These are phyloP conservation scores for Ceratorhiza oryzae-sativae DNA, from an alignment of 1,284 basidiomycete species.

Conservation along the genomic window DNA sequence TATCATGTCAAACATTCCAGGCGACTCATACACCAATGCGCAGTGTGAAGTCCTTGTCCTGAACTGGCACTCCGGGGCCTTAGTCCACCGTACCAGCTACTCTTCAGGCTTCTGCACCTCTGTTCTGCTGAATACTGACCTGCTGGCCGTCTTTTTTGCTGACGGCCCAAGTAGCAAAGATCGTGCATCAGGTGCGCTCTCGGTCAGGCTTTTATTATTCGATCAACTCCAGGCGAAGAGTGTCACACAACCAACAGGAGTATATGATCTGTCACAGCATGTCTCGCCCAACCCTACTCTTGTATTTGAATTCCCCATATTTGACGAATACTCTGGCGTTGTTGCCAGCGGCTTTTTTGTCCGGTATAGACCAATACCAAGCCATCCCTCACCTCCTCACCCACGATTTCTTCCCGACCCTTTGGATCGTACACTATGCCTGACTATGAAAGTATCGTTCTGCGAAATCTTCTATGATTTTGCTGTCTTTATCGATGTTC, in stretches of 20 bases:
- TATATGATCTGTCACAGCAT: not conserved
- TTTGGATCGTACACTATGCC: not conserved
- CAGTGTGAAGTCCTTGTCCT: not conserved
- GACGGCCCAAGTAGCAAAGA: not conserved
- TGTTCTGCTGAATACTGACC: not conserved
- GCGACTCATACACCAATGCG: not conserved
- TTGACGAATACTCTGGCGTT: not conserved
- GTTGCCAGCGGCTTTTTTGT: not conserved
- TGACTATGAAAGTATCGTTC: not conserved
- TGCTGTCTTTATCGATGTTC: conserved; percentile 13
- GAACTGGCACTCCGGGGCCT: conserved; percentile 3
- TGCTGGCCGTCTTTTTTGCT: not conserved
- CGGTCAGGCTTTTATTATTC: not conserved
- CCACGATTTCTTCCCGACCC: not conserved
- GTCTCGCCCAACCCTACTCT: not conserved
- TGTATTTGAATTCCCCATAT: not conserved
- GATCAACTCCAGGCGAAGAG: not conserved
- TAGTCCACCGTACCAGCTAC: not conserved
- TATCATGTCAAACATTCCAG: not conserved
- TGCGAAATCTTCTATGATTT: too few species aligned
- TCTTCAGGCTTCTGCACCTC: not conserved
- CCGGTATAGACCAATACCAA: not conserved
- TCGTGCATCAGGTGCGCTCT: not conserved
- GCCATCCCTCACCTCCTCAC: not conserved
- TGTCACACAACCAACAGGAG: too few species aligned